A percentile compares a stretch with the other conserved stretches of the same genome.
Conservation (phyloP, 495 filamentous ascomycete genomes). For the Sabuloglossum arenarium region DNA sequence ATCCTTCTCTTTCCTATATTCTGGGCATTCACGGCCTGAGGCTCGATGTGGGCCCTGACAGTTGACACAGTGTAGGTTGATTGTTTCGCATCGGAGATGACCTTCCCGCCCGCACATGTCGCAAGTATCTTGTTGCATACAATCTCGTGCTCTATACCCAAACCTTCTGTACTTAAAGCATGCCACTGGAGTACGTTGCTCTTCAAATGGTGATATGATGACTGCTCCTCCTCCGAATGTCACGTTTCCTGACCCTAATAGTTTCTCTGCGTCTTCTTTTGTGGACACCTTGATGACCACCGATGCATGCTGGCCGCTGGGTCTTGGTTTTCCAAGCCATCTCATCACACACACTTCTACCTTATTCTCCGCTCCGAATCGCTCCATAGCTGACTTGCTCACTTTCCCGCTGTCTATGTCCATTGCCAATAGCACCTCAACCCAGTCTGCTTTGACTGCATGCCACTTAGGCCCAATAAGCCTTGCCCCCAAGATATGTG, state of each 20-base stretch:
- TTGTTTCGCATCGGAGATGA: constrained; percentile 5
- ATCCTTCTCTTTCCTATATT: constrained; percentile 6
- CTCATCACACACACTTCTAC: constrained; percentile 4
- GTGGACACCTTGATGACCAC: constrained; percentile 8
- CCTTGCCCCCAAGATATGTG: constrained; percentile 2
- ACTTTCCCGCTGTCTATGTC: constrained; percentile 3
- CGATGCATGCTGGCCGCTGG: constrained; percentile 8
- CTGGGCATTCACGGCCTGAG: constrained; percentile 3
- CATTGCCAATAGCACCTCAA: constrained; percentile 5
- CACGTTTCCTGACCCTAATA: constrained; percentile 5
- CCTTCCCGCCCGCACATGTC: constrained; percentile 8
- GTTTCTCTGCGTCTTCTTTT: constrained; percentile 8
- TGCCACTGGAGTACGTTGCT: constrained; percentile 5
- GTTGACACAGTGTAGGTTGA: constrained; percentile 4
- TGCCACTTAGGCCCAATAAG: constrained; percentile 4
- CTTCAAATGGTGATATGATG: constrained; percentile 5
- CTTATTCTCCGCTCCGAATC: background rate
- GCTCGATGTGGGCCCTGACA: constrained; percentile 2
- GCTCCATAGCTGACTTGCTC: constrained; percentile 5
- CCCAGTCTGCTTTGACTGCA: constrained; percentile 5
- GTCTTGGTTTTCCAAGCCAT: constrained; percentile 4
- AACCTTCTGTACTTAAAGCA: constrained; percentile 8
- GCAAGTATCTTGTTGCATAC: constrained; percentile 5
- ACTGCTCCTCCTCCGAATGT: constrained; percentile 6
- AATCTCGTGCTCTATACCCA: constrained; percentile 7